Conservation (phyloP, 192 early-diverging fungal species). For the Pecoramyces ruminantium region DNA sequence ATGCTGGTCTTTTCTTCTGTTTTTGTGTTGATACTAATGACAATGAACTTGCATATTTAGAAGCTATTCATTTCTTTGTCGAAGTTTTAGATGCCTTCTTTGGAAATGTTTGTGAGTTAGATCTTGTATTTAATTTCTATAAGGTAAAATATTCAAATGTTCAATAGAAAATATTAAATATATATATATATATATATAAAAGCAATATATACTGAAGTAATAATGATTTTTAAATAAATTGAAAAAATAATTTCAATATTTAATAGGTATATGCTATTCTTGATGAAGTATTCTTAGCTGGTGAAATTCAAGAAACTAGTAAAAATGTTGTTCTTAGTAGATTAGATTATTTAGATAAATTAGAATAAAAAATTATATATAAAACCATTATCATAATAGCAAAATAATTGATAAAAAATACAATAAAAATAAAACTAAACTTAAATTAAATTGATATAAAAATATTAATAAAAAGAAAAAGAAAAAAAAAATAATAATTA, state of each 20-base stretch:
- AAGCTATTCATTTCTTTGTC: slow-evolving; percentile 98
- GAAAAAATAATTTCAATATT: too few species aligned
- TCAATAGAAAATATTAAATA: too few species aligned
- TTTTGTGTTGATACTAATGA: slow-evolving; percentile 97
- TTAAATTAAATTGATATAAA: too few species aligned
- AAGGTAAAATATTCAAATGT: slow-evolving; percentile 28
- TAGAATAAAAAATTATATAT: slow-evolving; percentile 12
- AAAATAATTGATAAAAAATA: too few species aligned
- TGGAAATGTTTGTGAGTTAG: slow-evolving; percentile 94
- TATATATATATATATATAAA: too few species aligned
- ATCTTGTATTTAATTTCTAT: slow-evolving; percentile 97
- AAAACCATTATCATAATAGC: too few species aligned
- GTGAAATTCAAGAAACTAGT: slow-evolving; percentile 91
- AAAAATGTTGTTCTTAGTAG: slow-evolving; percentile 25
- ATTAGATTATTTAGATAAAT: slow-evolving; percentile 29
- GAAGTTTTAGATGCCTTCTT: slow-evolving; percentile 97
- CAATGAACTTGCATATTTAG: slow-evolving; percentile 86
- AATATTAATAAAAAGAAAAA: too few species aligned
- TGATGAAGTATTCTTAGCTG: slow-evolving; percentile 94
- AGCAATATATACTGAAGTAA: too few species aligned
- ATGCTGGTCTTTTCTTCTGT: slow-evolving; percentile 95
- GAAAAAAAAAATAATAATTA: too few species aligned
- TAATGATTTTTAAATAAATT: too few species aligned
- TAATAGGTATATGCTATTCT: slow-evolving; percentile 84
- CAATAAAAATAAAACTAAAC: too few species aligned